Evolutionary conservation across 305 asterid genomes (phyloP), one percentile per base, ranked within the genome.

Genomic region (Ajuga reptans): DNA sequence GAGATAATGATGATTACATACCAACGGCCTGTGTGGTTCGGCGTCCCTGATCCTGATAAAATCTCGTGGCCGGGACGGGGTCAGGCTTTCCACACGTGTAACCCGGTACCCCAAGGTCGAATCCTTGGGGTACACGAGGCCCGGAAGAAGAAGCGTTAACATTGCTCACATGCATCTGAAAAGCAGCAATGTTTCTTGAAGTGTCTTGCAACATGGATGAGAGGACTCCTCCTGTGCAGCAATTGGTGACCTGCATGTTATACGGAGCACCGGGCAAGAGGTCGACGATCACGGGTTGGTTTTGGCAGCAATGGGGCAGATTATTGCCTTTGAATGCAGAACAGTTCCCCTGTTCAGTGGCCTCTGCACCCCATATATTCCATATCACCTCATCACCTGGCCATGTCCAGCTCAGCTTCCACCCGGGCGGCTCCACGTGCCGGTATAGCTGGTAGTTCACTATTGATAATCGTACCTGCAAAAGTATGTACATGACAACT

Each of bases 401-500:
- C 97, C 97, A 91, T 15, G 5, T 43, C 96, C 96, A 91, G 8
- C 85, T 82, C 34, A 91, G 76, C 80, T 73, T 89, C 96, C 96
- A 91, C 12, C 97, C 96, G 0, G 97, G 96, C 29, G 51, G 43
- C 27, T 88, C 95, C 14, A 89, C 64, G 17, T 91, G 97, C 1
- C 97, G 87, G 77, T 79, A 89, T 4, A 89, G 80, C 73, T 91
- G 97, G 80, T 77, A 83, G 81, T 91, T 91, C 72, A 78, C 71
- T 0, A 91, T 84, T 4, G 90, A 79, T 2, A 91, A 64, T 21
- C 31, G 41, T 43, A 89, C 79, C 96, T 91, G 74, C 29, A 65
- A 66, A 7, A 46, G 6, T 9, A 39, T 0, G 9, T 0, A 9
- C 10, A 39, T 7, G 3, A 7, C 9, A 39, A 7, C 8, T 8